Evolutionary conservation across 2,329 filamentous ascomycete species (phyloP).

Genomic region (Phialophora expanda): DNA sequence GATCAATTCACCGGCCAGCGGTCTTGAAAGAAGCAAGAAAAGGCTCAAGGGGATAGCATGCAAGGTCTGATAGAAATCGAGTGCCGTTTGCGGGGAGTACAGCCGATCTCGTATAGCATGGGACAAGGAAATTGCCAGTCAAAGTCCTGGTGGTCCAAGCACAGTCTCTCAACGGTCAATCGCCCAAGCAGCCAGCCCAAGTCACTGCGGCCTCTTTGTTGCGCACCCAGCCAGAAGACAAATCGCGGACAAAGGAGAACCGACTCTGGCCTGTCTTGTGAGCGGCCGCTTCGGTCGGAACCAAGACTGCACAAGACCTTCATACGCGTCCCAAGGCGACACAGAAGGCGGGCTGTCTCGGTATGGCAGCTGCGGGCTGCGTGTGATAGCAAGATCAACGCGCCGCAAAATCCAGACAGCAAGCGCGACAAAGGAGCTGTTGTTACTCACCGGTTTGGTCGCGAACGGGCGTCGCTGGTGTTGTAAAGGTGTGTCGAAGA

Average conservation of each 20-base stretch:
- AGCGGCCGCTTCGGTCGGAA: conserved; percentile 30
- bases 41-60: conserved; percentile 25
- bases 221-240: conserved; percentile 31
- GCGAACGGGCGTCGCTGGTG: conserved; percentile 6
- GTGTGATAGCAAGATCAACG: background rate
- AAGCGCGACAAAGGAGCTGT: background rate
- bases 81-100: conserved; percentile 8
- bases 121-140: conserved; percentile 31
- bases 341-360: background rate
- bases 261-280: conserved; percentile 8
- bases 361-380: conserved; percentile 9
- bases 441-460: conserved; percentile 18
- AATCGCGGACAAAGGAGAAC: conserved; percentile 30
- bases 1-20: conserved; percentile 25
- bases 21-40: conserved; percentile 11
- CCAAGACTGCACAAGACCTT: conserved; percentile 13
- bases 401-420: background rate
- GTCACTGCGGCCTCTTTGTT: conserved; percentile 27
- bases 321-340: conserved; percentile 2
- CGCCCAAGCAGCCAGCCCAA: conserved; percentile 23
- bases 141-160: conserved; percentile 29
- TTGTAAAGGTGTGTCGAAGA: conserved; percentile 1
- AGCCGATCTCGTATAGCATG: conserved; percentile 21
- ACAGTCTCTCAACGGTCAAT: conserved; percentile 20
- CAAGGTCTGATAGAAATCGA: background rate